Evolutionary conservation across 306 rosid genomes (phyloP), one percentile per base, ranked within the genome.

Genomic region (Dicorynia guianensis): DNA sequence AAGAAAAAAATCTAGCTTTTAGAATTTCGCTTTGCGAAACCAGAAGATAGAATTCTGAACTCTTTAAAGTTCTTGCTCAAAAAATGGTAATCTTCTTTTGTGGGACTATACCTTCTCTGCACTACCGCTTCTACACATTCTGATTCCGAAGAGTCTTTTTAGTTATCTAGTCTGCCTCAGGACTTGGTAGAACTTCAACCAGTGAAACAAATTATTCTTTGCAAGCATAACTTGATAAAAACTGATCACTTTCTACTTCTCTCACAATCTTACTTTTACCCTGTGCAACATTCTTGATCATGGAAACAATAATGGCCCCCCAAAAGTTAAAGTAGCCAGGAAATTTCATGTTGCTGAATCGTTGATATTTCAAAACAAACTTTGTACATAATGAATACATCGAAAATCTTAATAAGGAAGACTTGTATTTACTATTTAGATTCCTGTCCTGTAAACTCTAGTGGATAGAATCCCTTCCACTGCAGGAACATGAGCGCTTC

Each of bases 401-500:
- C 30, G 54, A 72, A 54, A 53, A 35, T 35, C 65, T 70, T 56
- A 82, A 14, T n/a, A 14, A 4, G 59, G 60, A 74, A 30, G 78
- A 76, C 49, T 39, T 13, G n/a, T n/a, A n/a, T n/a, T n/a, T n/a
- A 1, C 70, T 61, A 73, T 67, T 79, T 46, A 67, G 56, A 67
- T 48, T 75, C 59, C 46, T 25, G 30, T 25, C 30, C 30, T 36
- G 74, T 43, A 63, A 25, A 79, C 80, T 80, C 74, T 77, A 2
- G 71, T 8, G 38, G 82, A 69, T 46, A 72, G 47, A 77, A 72
- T 47, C 69, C 69, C 88, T 86, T 67, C 79, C 87, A 14, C 81
- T 63, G 30, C 76, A 72, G 49, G 85, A 83, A 55, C 67, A 52
- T 36, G 93, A 89, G 60, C 92, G 79, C 80, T 91, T 89, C 94